Percentiles rank a stretch among this genome's conserved stretches.
Evolutionary conservation across 2,329 filamentous ascomycete species (phyloP).

Genomic region (Aaosphaeria pasadenensis): DNA sequence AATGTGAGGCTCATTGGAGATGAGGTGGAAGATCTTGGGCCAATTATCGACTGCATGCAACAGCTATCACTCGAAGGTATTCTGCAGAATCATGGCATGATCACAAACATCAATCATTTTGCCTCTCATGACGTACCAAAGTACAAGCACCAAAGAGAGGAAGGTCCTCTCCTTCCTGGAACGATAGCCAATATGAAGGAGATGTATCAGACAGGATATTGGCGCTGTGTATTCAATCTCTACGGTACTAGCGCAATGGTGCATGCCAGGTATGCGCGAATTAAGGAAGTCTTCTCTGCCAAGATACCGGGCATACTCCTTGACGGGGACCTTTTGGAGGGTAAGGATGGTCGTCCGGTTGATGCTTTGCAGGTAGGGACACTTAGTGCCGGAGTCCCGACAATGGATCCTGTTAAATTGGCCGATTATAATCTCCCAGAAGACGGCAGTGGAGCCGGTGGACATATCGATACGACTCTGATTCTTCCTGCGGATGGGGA

Average conservation of each 20-base stretch:
- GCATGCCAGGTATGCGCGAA: background rate
- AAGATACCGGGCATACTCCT: background rate
- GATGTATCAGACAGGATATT: background rate
- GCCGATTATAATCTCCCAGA: background rate
- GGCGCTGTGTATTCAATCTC: background rate
- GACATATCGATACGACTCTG: background rate
- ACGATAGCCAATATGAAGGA: background rate
- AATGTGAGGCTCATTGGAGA: background rate
- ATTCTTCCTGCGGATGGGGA: background rate
- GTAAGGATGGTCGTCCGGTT: background rate
- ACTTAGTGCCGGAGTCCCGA: background rate
- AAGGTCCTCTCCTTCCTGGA: background rate
- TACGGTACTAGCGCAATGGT: background rate
- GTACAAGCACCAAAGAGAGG: background rate
- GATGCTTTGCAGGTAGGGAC: background rate
- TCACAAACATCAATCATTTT: background rate
- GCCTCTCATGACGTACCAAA: background rate
- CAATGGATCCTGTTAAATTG: background rate
- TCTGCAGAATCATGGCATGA: background rate
- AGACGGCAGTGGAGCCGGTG: background rate
- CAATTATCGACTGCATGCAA: background rate
- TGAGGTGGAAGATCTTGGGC: background rate
- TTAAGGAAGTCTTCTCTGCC: background rate
- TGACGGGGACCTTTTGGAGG: background rate
- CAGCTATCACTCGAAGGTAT: background rate